A percentile compares a stretch with the other conserved stretches of the same genome.
phyloP scores from a whole-genome alignment of 2,329 filamentous ascomycete species.

The Trematosphaeria pertusa region DNA sequence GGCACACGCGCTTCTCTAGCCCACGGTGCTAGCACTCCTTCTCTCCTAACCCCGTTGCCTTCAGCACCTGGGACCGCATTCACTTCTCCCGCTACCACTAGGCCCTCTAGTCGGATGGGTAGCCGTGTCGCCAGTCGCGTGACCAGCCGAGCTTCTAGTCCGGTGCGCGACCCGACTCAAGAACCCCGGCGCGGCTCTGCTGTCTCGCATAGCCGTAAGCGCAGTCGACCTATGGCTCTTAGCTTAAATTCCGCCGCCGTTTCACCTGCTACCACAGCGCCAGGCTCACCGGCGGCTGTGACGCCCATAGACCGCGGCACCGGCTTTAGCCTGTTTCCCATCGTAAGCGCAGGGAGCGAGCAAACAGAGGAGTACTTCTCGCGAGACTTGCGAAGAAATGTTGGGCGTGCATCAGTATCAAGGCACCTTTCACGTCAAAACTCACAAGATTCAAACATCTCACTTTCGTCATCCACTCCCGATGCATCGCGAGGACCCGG shows the following conservation, averaged over 20 bases:
- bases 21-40: constrained; percentile 5
- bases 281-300: constrained; percentile 7
- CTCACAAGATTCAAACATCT: constrained; percentile 18
- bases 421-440: constrained; percentile 16
- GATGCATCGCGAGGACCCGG: neutral
- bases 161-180: constrained; percentile 13
- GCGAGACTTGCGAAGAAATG: constrained; percentile 9
- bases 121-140: constrained; percentile 19
- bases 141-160: constrained; percentile 21
- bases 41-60: constrained; percentile 18
- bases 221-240: constrained; percentile 10
- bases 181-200: constrained; percentile 1
- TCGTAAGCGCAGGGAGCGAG: constrained; percentile 11
- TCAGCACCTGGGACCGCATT: constrained; percentile 20
- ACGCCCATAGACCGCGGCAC: constrained; percentile 7
- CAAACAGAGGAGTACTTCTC: constrained; percentile 1
- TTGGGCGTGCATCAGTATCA: constrained; percentile 8
- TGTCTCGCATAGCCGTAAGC: constrained; percentile 5
- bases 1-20: constrained; percentile 4
- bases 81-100: constrained; percentile 19
- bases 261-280: constrained; percentile 6
- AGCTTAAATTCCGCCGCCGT: constrained; percentile 11
- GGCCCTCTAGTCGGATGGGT: constrained; percentile 19
- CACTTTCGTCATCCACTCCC: constrained; percentile 6
- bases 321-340: constrained; percentile 17